These are phyloP conservation scores for Eleusine coracana DNA, from an alignment of 176 grass and related monocot species.

Conservation along the genomic window DNA sequence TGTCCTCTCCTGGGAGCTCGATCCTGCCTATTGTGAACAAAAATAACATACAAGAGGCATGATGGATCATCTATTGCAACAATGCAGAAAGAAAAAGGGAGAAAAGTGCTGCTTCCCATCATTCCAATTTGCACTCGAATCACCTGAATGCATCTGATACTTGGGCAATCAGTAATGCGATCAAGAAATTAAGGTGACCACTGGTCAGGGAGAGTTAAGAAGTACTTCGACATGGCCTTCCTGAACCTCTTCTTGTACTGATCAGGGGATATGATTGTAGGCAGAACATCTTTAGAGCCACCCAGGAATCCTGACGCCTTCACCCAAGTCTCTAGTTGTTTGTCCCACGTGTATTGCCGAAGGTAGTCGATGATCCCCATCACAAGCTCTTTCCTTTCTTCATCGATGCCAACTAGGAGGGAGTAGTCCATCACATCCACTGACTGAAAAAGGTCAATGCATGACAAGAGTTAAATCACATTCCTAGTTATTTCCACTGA, in stretches of 20 bases:
- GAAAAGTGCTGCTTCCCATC: not conserved
- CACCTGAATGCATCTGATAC: conserved; percentile 30
- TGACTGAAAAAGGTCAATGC: conserved; percentile 49
- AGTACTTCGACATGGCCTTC: conserved; percentile 98
- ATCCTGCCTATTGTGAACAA: conserved; percentile 53
- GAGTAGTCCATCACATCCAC: conserved; percentile 98
- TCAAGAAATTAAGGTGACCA: conserved; percentile 68
- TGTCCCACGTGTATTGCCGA: conserved; percentile 98
- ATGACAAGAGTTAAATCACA: not conserved
- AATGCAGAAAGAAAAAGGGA: conserved; percentile 12
- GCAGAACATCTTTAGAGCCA: conserved; percentile 70
- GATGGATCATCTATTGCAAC: conserved; percentile 49
- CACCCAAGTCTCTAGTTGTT: conserved; percentile 94
- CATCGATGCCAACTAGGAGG: conserved; percentile 85
- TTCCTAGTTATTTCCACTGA: not conserved
- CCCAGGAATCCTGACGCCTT: conserved; percentile 85
- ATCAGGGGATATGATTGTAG: conserved; percentile 80
- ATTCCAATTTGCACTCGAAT: conserved; percentile 33
- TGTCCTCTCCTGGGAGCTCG: conserved; percentile 21
- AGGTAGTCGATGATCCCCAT: conserved; percentile 95
- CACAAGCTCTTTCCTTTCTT: conserved; percentile 83
- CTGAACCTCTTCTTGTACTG: conserved; percentile 98
- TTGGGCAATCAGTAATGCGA: conserved; percentile 1
- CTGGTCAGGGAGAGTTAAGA: conserved; percentile 84
- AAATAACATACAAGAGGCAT: conserved; percentile 65